Evolutionary conservation across 2,329 filamentous ascomycete genomes (phyloP), one percentile per base, ranked within the genome.

Genomic region (Penicillium griseofulvum): DNA sequence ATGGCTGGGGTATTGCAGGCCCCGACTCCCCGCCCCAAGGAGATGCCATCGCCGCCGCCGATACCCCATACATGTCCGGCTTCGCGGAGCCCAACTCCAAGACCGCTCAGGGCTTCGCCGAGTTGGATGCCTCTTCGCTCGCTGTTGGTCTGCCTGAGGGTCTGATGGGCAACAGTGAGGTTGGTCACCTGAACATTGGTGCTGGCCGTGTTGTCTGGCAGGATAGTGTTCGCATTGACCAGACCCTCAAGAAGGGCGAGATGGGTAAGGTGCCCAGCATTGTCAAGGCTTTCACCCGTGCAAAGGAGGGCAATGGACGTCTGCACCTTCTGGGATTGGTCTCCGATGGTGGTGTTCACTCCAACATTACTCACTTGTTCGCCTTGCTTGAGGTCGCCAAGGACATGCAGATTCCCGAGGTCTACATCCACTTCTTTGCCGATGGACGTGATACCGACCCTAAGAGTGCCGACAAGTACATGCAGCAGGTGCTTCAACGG

Each of bases 371-470:
- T 61, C 94, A 99, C 75, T 83, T 99, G 56, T 89, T 94, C 71
- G 87, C 87, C 54, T 85, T 99, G 36, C 84, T 99, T 63, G 85
- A 89, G 74, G 89, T 94, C 36, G 94, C 94, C 70, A 97, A 97
- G 83, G 87, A 90, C 68, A 86, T 90, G 70, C 86, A 85, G 45
- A 85, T 99, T 33, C 90, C 92, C 65, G 82, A 97, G 69, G 92
- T 99, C 68, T 97, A 88, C 81, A 95, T 99, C 71, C 94, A 99
- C 83, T 97, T 97, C 85, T 97, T 99, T 72, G 94, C 91, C 62
- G 94, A 99, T 77, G 94, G 94, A 67, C 90, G 94, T 74, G 94
- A 99, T 73, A 97, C 93, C 63, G 94, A 99, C 74, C 94, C 94
- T 73, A 97, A 97, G 83, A 96, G 91, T 57, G 89, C 89, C 54